Base-by-base conservation (phyloP, 2,329 filamentous ascomycete genomes). In the Alternaria brassicicola region DNA sequence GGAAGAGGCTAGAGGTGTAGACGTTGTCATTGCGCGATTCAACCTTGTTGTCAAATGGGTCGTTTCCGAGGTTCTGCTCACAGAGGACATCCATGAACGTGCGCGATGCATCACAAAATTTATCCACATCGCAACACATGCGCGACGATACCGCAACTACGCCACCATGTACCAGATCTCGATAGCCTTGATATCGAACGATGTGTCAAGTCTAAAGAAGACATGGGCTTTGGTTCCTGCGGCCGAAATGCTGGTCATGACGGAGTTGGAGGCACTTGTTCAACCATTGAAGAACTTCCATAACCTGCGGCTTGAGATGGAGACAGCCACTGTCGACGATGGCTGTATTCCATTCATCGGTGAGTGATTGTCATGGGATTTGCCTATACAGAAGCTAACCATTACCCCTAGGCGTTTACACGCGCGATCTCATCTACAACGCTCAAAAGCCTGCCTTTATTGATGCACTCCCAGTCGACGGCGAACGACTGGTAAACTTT, bases 41-140 rank as follows among this genome's bases (percentile, higher is more conserved):
- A 95, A 95, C 75, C 86, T 95, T 63, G 90, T 94, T 80, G 91
- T 93, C 61, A 94, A 94, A 75, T 95, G 91, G 91, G 89, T 87
- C 26, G 85, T 93, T 26, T 94, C 91, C 1, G 90, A 94, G 75
- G 86, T 90, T 64, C 85, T 95, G 8, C 82, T 95, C 46, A 95
- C 90, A 0, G 85, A 89, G 63, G 81, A 88, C 55, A 78, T 89
- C 10, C 86, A 89, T 60, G 91, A 95, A 77, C 85, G 91, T 51
- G 90, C 90, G 21, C 83, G 88, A 35, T 92, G 89, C 73, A 86
- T 95, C 62, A 88, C 90, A 76, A 94, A 95, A 76, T 89, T 85
- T 73, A 91, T 95, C 58, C 91, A 94, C 78, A 91, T 94, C 64
- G 91, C 91, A 3, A 83, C 84, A 2, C 89, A 93, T 76, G 91